Evolutionary conservation across 1,284 basidiomycete species (phyloP).

Genomic region (Rhodotorula sp.): DNA sequence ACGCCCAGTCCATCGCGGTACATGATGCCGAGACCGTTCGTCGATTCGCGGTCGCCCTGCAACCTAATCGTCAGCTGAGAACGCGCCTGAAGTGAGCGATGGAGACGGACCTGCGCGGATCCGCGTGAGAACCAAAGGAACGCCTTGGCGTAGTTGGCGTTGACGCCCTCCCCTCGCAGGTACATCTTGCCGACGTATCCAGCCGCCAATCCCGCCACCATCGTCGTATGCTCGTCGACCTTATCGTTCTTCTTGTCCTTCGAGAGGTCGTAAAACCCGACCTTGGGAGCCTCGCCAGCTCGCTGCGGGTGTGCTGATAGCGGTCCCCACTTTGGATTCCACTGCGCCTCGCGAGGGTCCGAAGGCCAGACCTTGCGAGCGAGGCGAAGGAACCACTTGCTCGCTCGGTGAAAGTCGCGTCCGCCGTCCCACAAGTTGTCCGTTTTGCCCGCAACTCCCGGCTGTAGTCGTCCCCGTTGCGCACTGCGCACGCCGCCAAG

Average conservation of each 20-base stretch:
- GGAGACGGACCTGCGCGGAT: slow-evolving; percentile 56
- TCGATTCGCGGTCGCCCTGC: slow-evolving; percentile 76
- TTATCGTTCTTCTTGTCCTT: slow-evolving; percentile 43
- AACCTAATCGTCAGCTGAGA: neutral
- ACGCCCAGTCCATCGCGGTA: slow-evolving; percentile 83
- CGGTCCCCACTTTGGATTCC: slow-evolving; percentile 9
- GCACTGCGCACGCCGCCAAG: slow-evolving; percentile 63
- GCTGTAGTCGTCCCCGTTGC: slow-evolving; percentile 3
- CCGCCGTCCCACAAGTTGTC: slow-evolving; percentile 43
- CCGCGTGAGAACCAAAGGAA: slow-evolving; percentile 94
- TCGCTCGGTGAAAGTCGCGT: slow-evolving; percentile 67
- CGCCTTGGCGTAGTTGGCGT: slow-evolving; percentile 67
- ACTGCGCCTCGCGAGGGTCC: slow-evolving; percentile 30
- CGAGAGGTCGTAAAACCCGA: slow-evolving; percentile 42
- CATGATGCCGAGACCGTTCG: slow-evolving; percentile 88
- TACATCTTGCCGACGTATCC: slow-evolving; percentile 90
- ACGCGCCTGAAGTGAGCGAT: neutral
- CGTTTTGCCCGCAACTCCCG: slow-evolving; percentile 14
- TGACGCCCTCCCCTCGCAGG: slow-evolving; percentile 86
- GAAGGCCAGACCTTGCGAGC: slow-evolving; percentile 76
- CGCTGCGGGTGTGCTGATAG: neutral
- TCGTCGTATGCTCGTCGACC: slow-evolving; percentile 57
- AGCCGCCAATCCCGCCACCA: slow-evolving; percentile 73
- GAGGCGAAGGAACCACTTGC: slow-evolving; percentile 75
- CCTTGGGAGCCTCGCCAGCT: slow-evolving; percentile 40